Base-by-base conservation (phyloP, 225 moss, liverwort and hornwort species). In the Climacium dendroides region DNA sequence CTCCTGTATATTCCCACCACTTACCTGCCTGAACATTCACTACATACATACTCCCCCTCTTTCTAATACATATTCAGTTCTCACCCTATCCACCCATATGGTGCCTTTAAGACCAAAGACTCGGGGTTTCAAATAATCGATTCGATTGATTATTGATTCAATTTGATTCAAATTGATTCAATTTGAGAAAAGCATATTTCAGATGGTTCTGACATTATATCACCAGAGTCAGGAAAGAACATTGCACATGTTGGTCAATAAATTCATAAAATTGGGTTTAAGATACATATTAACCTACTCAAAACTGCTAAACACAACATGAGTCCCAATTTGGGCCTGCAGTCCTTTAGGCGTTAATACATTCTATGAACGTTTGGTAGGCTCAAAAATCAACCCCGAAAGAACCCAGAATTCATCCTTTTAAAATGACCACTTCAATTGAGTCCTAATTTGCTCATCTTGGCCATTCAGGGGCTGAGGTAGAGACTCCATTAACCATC, bases 1-100 rank as follows among this genome's bases (percentile, higher is more conserved):
- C 84, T 98, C 97, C 97, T 97, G 95, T 89, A 93, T 90, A 75
- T 70, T 83, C 91, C 91, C 93, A 93, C 91, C 90, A 87, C 87
- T 91, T 83, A 84, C 85, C 90, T 93, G 85, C 91, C 91, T 93
- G 91, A 93, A 90, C 89, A 90, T 75, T 78, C 90, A 82, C 91
- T 93, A 60, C 84, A 91, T 34, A 87, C 90, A 79, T 65, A 73
- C 71, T 86, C 89, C 83, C 71, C 53, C 89, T 70, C 83, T 76
- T 72, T 61, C 81, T 72, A 72, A 85, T 35, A 43, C 71, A 61
- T 18, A 72, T 53, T 81, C 75, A 87, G 69, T 13, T 89, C 48
- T 89, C 88, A 88, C 52, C 22, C 74, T 82, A 76, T 25, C 62
- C 73, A 85, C 55, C 48, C 74, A 80, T 28, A 35, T 52, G 52